Evolutionary conservation across 768 basidiomycete species (phyloP).

Genomic region (Russula sp.): DNA sequence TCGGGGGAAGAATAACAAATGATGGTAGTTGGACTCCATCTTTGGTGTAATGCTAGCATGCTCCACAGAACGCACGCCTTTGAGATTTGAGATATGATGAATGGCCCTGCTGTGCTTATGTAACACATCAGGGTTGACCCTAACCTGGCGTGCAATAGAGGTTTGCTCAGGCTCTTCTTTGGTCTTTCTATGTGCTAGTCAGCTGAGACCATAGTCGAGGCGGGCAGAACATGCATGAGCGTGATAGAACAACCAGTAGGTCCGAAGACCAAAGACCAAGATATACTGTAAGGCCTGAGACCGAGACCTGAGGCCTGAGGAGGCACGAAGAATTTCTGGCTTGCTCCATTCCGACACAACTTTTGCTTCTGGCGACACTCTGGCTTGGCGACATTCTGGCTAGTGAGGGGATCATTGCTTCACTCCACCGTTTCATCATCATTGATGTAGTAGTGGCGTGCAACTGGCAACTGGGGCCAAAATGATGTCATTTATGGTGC

Average conservation of each 20-base stretch:
- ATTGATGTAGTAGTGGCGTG: background rate
- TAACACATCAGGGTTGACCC: no score
- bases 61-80: no score
- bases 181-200: background rate
- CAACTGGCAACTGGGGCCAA: background rate
- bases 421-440: background rate
- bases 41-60: no score
- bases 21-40: background rate
- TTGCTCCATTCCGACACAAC: background rate
- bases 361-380: background rate
- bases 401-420: no score
- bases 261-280: background rate
- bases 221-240: background rate
- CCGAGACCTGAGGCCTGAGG: background rate
- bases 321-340: background rate
- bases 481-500: constrained; percentile 1
- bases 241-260: background rate
- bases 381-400: no score
- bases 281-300: background rate
- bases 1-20: background rate
- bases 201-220: background rate
- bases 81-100: no score
- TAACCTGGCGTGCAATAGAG: no score
- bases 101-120: no score
- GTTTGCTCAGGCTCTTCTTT: no score